A percentile compares a stretch with the other conserved stretches of the same genome.
Conservation (phyloP, 1,139 yeast species). For the Kazachstania sp. region DNA sequence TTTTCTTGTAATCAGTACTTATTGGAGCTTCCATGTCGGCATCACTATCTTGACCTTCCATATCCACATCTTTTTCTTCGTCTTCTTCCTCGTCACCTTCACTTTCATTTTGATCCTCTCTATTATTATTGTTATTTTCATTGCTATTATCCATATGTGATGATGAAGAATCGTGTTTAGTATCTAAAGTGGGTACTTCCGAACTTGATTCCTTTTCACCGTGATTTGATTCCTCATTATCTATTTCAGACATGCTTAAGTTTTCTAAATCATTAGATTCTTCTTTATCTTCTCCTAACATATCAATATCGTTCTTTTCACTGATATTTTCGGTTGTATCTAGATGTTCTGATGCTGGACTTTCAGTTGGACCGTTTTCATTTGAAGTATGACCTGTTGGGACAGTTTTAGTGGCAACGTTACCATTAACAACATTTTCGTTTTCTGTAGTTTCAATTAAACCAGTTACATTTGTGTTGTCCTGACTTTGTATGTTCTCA, state of each 20-base stretch:
- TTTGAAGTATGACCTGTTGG: not conserved
- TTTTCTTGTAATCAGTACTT: conserved; percentile 22
- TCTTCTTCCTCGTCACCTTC: not conserved
- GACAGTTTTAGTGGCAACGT: not conserved
- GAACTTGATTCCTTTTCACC: not conserved
- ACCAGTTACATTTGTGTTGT: not conserved
- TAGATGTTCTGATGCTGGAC: not conserved
- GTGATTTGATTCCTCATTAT: not conserved
- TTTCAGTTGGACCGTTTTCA: not conserved
- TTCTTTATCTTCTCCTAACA: not conserved
- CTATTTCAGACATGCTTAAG: not conserved
- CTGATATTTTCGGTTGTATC: not conserved
- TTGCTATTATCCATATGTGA: not conserved
- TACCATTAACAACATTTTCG: not conserved
- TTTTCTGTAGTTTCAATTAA: not conserved
- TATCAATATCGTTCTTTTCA: conserved; percentile 1
- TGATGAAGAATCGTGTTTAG: not conserved
- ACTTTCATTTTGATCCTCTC: not conserved
- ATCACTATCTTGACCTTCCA: conserved; percentile 21
- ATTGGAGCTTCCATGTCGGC: conserved; percentile 18
- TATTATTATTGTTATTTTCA: conserved; percentile 19
- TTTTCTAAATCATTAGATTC: not conserved
- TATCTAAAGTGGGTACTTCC: not conserved
- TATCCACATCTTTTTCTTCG: conserved; percentile 7
- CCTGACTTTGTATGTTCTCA: not conserved